These are phyloP conservation scores for Dalbergia cultrata DNA, from an alignment of 306 rosid genomes.

Conservation along the genomic window DNA sequence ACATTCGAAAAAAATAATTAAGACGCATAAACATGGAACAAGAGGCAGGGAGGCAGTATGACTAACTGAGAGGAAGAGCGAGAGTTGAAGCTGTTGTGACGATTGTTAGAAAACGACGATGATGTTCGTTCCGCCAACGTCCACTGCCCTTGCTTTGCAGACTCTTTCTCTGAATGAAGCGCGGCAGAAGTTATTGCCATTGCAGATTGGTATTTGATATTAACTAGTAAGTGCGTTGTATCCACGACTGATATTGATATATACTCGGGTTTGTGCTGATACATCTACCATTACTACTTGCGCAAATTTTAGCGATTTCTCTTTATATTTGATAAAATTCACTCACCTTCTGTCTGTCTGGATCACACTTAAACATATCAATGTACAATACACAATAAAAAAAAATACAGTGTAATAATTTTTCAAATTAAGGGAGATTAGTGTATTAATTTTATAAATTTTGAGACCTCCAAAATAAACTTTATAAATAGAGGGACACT, in stretches of 20 bases:
- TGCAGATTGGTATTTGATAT: neutral
- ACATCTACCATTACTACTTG: too few relatives aligned
- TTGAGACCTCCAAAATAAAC: too few relatives aligned
- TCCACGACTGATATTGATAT: neutral
- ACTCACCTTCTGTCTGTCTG: too few relatives aligned
- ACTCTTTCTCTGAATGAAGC: slow-evolving; percentile 49
- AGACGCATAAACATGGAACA: neutral
- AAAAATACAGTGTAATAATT: too few relatives aligned
- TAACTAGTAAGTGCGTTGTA: neutral
- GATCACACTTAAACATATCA: too few relatives aligned
- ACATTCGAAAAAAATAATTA: neutral
- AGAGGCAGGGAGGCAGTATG: slow-evolving; percentile 37
- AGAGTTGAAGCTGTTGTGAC: slow-evolving; percentile 72
- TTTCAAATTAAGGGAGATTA: too few relatives aligned
- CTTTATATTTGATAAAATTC: too few relatives aligned
- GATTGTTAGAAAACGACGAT: slow-evolving; percentile 79
- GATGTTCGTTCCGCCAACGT: slow-evolving; percentile 71
- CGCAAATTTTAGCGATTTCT: too few relatives aligned
- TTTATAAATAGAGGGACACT: too few relatives aligned
- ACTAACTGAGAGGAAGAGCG: slow-evolving; percentile 85
- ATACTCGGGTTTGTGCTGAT: neutral
- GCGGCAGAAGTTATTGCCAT: slow-evolving; percentile 34
- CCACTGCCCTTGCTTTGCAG: slow-evolving; percentile 75
- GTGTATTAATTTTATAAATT: too few relatives aligned
- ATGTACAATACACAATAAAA: too few relatives aligned